Evolutionary conservation across 1,139 yeast species (phyloP).

Genomic region (Taphrina confusa): DNA sequence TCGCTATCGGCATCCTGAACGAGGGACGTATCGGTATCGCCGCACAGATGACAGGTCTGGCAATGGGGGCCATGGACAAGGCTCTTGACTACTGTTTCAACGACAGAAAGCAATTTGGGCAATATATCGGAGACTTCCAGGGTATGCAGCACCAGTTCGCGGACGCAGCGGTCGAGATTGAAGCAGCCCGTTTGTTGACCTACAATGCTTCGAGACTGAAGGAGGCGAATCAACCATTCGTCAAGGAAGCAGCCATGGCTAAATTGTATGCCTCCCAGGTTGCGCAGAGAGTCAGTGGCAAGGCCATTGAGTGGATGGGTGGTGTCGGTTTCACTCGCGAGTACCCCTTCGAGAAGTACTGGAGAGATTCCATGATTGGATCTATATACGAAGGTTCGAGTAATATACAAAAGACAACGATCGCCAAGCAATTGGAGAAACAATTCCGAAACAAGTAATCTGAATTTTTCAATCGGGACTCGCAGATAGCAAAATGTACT

Average conservation of each 20-base stretch:
- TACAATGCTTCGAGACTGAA: slow-evolving; percentile 53
- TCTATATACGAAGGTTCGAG: slow-evolving; percentile 53
- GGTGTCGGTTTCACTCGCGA: slow-evolving; percentile 54
- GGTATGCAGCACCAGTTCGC: slow-evolving; percentile 54
- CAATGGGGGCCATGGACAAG: slow-evolving; percentile 51
- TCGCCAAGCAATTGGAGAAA: slow-evolving; percentile 50
- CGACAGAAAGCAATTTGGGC: slow-evolving; percentile 52
- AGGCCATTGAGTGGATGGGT: slow-evolving; percentile 55
- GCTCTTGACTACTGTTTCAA: slow-evolving; percentile 50
- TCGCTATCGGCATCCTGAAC: slow-evolving; percentile 52
- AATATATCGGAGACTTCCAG: slow-evolving; percentile 52
- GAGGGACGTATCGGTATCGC: slow-evolving; percentile 54
- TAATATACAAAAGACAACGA: slow-evolving; percentile 52
- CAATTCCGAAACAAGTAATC: slow-evolving; percentile 42
- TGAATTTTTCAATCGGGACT: too few relatives aligned
- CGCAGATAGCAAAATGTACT: too few relatives aligned
- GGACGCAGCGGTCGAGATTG: slow-evolving; percentile 52
- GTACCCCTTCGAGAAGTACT: slow-evolving; percentile 51
- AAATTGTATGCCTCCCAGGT: slow-evolving; percentile 51
- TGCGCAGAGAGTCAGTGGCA: slow-evolving; percentile 50
- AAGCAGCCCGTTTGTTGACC: slow-evolving; percentile 51
- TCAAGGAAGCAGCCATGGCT: slow-evolving; percentile 54
- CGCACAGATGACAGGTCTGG: slow-evolving; percentile 53
- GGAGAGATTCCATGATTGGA: slow-evolving; percentile 53
- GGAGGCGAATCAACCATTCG: slow-evolving; percentile 46